Percentiles rank a stretch among this genome's conserved stretches.
Evolutionary conservation across 176 grass and related monocot genomes (phyloP).

Genomic region (Rhynchospora breviuscula): DNA sequence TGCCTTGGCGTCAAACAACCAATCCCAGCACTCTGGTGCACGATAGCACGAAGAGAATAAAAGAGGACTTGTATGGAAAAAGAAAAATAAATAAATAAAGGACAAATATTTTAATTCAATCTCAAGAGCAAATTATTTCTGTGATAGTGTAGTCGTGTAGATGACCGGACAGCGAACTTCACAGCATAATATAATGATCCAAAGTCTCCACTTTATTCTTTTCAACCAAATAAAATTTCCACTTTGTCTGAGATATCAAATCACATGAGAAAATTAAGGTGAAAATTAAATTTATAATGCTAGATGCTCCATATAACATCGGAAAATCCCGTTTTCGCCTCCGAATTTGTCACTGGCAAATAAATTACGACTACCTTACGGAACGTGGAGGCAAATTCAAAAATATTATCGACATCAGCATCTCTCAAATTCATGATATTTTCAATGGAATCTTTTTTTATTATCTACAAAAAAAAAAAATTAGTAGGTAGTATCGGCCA

Average conservation of each 20-base stretch:
- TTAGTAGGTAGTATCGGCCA: not conserved
- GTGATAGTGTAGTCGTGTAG: not conserved
- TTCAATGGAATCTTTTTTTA: not conserved
- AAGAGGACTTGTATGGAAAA: not conserved
- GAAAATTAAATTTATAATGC: not conserved
- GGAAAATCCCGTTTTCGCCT: not conserved
- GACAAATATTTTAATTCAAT: not conserved
- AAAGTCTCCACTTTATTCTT: not conserved
- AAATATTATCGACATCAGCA: not conserved
- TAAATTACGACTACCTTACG: not conserved
- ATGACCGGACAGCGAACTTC: not conserved
- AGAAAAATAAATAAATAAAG: not conserved
- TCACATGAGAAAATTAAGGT: not conserved
- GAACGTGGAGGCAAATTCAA: not conserved
- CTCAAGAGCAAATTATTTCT: not conserved
- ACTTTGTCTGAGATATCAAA: not conserved
- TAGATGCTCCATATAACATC: not conserved
- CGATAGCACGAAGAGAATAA: not conserved
- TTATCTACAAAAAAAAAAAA: not conserved
- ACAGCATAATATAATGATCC: not conserved
- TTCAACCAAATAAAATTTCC: not conserved
- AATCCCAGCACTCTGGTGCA: not conserved
- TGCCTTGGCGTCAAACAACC: not conserved
- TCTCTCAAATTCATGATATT: not conserved
- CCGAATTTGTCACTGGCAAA: not conserved